Conservation (phyloP, 352 stramenopile species). For the Thalassiosira exigua region DNA sequence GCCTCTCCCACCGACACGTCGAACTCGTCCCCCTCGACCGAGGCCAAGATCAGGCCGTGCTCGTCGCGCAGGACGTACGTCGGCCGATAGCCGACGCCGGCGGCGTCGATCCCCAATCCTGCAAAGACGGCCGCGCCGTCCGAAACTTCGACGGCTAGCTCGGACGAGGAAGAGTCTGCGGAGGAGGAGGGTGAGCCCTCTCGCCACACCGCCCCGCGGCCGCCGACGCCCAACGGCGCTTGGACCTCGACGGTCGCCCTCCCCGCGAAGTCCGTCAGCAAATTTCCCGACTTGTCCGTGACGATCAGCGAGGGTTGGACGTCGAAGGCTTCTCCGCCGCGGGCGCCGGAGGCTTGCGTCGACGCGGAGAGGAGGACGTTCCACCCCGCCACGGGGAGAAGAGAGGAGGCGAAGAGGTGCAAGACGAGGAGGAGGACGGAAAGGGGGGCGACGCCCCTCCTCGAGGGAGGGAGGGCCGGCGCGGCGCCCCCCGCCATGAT, state of each 20-base stretch:
- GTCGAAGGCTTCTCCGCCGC: constrained; percentile 53
- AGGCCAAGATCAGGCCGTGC: constrained; percentile 48
- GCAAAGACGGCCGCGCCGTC: constrained; percentile 46
- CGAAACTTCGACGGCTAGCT: constrained; percentile 19
- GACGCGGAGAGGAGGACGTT: constrained; percentile 53
- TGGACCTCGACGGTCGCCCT: constrained; percentile 45
- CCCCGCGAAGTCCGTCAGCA: constrained; percentile 53
- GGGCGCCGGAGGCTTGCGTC: constrained; percentile 44
- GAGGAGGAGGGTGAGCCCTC: background rate
- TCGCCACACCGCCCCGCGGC: constrained; percentile 8
- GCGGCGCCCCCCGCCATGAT: too few species aligned
- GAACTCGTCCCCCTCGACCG: constrained; percentile 45
- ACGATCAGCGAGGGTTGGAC: constrained; percentile 54
- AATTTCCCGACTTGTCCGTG: constrained; percentile 48
- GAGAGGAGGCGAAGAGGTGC: constrained; percentile 2
- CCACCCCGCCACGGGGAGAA: constrained; percentile 37
- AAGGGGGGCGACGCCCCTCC: too few species aligned
- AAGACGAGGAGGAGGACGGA: background rate
- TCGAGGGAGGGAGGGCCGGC: too few species aligned
- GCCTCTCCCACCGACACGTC: constrained; percentile 51
- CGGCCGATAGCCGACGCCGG: constrained; percentile 54
- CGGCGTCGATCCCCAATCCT: constrained; percentile 55
- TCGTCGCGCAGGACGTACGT: constrained; percentile 66
- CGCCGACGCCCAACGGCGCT: background rate
- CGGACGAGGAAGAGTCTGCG: background rate